Evolutionary conservation across 768 basidiomycete genomes (phyloP), one percentile per base, ranked within the genome.

Genomic region (Bullera alba): DNA sequence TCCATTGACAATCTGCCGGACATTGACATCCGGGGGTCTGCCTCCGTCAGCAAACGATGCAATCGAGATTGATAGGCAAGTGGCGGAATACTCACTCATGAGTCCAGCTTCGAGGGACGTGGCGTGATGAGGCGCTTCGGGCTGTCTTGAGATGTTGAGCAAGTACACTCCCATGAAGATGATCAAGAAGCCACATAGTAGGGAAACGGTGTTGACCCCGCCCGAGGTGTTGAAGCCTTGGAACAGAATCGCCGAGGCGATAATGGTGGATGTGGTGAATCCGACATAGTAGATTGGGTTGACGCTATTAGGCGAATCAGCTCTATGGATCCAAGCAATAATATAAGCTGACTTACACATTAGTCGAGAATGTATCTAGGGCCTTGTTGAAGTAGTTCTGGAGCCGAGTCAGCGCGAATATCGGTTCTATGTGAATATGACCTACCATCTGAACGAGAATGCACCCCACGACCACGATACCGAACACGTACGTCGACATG

Each of bases 211-310:
- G 69, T 89, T 87, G 21, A 80, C 79, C 12, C 80, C 83, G 52
- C 81, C 83, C 23, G 83, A 81, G 4, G 89, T 96, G 75, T 96
- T 90, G 77, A 97, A 86, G 0, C 95, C 95, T 77, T 91, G 86
- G 79, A 97, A 96, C 54, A 99, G 80, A 62, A 99, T 93, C 53
- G 95, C 80, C 54, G 90, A 95, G 0, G 95, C 90, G 36, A 95
- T 77, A 66, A 93, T 85, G 41, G 92, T 96, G 4, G 85, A 84
- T 2, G 87, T 86, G 16, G 89, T 88, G 76, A 99, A 99, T 71
- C 87, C 85, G 72, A 96, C 93, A 66, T 91, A 96, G 75, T 97
- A 97, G 77, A 95, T 85, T 0, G 92, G 93, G 71, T 97, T 97
- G 45, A 97, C 92, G 42, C 90, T 93, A 58, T 46, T 17, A 21